phyloP scores from a whole-genome alignment of 768 basidiomycete species.

The Daedalea quercina region DNA sequence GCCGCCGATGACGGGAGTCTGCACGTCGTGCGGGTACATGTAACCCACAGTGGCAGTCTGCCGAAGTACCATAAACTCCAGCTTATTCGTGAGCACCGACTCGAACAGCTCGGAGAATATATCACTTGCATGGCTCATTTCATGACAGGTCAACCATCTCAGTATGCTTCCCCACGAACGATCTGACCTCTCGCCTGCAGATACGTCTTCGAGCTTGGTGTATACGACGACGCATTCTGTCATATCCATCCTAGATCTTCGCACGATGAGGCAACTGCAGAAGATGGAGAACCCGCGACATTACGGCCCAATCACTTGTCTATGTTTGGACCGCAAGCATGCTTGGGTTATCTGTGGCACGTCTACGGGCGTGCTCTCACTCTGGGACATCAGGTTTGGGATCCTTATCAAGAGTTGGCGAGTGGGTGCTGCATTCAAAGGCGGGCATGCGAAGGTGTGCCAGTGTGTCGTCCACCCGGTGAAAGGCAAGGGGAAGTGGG shows the following conservation, averaged over 20 bases:
- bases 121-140: constrained; percentile 82
- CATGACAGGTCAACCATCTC: constrained; percentile 47
- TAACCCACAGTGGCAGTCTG: constrained; percentile 55
- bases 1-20: constrained; percentile 81
- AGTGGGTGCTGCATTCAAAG: constrained; percentile 48
- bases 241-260: constrained; percentile 74
- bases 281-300: constrained; percentile 81
- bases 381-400: constrained; percentile 97
- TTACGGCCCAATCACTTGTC: constrained; percentile 76
- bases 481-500: constrained; percentile 83
- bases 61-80: constrained; percentile 83
- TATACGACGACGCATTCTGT: constrained; percentile 79
- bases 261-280: constrained; percentile 73
- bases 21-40: constrained; percentile 78
- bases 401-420: constrained; percentile 85
- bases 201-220: constrained; percentile 74
- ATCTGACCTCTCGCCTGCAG: constrained; percentile 26
- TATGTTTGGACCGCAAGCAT: constrained; percentile 79
- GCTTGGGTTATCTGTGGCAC: constrained; percentile 91
- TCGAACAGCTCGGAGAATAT: constrained; percentile 70
- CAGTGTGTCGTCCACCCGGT: constrained; percentile 80
- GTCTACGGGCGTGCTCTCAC: constrained; percentile 70
- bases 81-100: constrained; percentile 72
- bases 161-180: not conserved
- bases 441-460: constrained; percentile 53